Evolutionary conservation across 2,329 filamentous ascomycete species (phyloP).

Genomic region (Clonostachys solani): DNA sequence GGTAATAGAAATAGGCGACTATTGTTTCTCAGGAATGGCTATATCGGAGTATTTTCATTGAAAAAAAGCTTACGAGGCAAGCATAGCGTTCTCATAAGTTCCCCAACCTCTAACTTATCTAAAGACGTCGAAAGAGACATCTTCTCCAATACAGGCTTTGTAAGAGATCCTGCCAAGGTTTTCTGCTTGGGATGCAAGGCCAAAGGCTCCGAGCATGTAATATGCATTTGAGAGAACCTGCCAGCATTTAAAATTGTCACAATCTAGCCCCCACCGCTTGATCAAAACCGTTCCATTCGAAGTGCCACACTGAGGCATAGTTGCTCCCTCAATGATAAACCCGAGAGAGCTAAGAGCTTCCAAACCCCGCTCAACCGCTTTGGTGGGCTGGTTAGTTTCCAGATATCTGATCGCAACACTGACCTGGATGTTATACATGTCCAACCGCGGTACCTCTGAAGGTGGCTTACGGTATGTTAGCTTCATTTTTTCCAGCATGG

Average conservation of each 20-base stretch:
- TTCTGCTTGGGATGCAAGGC: not conserved
- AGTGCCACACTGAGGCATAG: not conserved
- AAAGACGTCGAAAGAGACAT: not conserved
- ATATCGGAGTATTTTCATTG: too few species aligned
- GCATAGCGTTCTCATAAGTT: too few species aligned
- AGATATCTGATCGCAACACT: not conserved
- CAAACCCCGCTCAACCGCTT: not conserved
- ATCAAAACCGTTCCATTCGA: not conserved
- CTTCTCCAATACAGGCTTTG: not conserved
- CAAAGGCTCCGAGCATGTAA: not conserved
- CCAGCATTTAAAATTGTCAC: not conserved
- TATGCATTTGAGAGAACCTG: not conserved
- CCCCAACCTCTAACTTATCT: too few species aligned
- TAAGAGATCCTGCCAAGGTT: not conserved
- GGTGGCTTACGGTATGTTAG: not conserved
- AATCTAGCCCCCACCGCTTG: not conserved
- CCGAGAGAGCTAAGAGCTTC: not conserved
- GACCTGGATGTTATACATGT: not conserved
- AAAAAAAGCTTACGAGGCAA: too few species aligned
- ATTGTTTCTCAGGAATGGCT: too few species aligned
- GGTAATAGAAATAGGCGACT: too few species aligned
- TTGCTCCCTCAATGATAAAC: not conserved
- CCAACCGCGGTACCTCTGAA: not conserved
- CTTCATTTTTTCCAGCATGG: not conserved
- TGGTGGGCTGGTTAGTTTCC: not conserved